Base-by-base conservation (phyloP, 495 filamentous ascomycete genomes). In the Xylaria nigripes region DNA sequence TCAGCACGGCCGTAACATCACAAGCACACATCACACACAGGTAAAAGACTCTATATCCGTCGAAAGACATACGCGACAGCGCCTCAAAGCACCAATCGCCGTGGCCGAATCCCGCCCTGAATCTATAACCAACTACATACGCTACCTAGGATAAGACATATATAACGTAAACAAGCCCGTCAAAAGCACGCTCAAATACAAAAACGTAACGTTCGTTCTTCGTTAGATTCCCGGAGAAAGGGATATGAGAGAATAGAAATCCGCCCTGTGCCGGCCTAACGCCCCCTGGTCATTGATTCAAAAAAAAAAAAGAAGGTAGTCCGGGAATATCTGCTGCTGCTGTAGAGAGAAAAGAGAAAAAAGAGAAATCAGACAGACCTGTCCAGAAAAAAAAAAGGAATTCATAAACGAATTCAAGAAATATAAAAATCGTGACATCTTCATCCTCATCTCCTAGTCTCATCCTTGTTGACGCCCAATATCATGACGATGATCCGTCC, bases 401-500 rank as follows among this genome's bases (percentile, higher is more conserved):
- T 19, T 19, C 5, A 32, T 16, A 45, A 16, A n/a, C 8, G 7
- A 22, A 30, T 23, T 23, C 16, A 38, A 42, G n/a, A 50, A 5
- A 42, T 8, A 47, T 9, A 1, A 7, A 25, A 2, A 54, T 13
- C 3, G 6, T 40, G 18, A 3, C 18, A 4, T n/a, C 32, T 15
- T 21, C 18, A 19, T 8, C 16, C 21, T 48, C 38, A 55, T 19
- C 45, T 45, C 46, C 18, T 25, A 7, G 45, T 49, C 15, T 44
- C 52, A 36, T 61, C 59, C 27, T 47, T 58, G 42, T 60, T 64
- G 3, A 67, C 59, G 9, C 64, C 64, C 23, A 67, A 54, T 10
- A 67, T 50, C 18, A 54, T 56, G 41, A 67, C 56, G 42, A 67
- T 40, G 22, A 64, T 40, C 19, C 48, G 44, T 12, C 52, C 62